Evolutionary conservation across 305 asterid genomes (phyloP).

Genomic region (Petunia hybrid): DNA sequence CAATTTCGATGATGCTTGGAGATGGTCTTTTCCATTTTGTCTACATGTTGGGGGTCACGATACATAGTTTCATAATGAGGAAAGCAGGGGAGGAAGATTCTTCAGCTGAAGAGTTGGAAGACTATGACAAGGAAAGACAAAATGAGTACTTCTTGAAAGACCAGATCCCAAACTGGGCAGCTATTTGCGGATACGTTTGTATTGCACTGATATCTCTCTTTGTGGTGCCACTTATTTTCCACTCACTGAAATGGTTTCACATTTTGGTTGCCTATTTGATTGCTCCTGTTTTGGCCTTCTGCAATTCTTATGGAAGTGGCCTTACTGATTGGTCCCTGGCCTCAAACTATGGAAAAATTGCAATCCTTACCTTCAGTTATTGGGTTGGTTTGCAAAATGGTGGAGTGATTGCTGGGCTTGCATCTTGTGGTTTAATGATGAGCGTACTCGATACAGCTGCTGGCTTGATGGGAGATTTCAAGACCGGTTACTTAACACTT

Average conservation of each 20-base stretch:
- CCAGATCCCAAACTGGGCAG: constrained; percentile 52
- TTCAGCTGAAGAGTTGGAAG: neutral
- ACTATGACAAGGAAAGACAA: constrained; percentile 47
- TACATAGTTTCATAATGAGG: no score
- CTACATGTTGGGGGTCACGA: neutral
- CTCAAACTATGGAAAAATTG: constrained; percentile 72
- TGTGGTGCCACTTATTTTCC: constrained; percentile 55
- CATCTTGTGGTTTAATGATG: constrained; percentile 76
- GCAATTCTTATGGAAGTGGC: constrained; percentile 78
- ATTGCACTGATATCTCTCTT: constrained; percentile 49
- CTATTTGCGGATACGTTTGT: constrained; percentile 48
- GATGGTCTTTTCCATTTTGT: constrained; percentile 62
- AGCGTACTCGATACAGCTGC: constrained; percentile 70
- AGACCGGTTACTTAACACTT: constrained; percentile 67
- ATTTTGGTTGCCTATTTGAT: constrained; percentile 49
- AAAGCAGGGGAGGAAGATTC: no score
- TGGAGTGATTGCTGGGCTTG: constrained; percentile 66
- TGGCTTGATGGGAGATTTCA: constrained; percentile 70
- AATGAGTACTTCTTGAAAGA: constrained; percentile 60
- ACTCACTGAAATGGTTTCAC: constrained; percentile 68
- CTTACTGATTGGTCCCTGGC: constrained; percentile 78
- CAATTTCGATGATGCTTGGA: constrained; percentile 74
- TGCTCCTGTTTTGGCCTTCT: constrained; percentile 72
- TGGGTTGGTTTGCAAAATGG: constrained; percentile 66
- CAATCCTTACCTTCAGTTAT: constrained; percentile 62